Percentiles rank a stretch among this genome's conserved stretches.
These are phyloP conservation scores for Xylaria bambusicola DNA, from an alignment of 495 filamentous ascomycete genomes.

Conservation along the genomic window DNA sequence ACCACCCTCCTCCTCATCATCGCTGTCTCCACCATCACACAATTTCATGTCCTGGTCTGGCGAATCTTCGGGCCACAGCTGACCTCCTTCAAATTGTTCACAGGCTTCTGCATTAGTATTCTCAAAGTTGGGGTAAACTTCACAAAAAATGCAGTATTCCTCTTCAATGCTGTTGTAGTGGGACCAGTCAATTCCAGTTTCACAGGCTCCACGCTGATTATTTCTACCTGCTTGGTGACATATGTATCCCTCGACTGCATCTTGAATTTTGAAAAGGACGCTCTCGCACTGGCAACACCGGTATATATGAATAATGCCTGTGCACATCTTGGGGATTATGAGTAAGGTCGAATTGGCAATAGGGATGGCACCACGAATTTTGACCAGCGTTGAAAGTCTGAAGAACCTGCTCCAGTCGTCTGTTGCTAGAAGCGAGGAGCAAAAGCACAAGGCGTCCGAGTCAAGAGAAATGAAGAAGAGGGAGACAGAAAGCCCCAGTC, in stretches of 20 bases:
- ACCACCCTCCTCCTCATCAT: neutral
- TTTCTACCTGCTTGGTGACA: slow-evolving; percentile 19
- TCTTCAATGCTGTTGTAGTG: slow-evolving; percentile 10
- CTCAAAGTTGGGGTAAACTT: slow-evolving; percentile 16
- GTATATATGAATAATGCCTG: slow-evolving; percentile 13
- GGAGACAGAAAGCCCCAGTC: neutral
- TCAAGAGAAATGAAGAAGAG: neutral
- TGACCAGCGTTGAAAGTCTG: neutral
- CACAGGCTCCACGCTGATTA: slow-evolving; percentile 20
- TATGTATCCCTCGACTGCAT: slow-evolving; percentile 20
- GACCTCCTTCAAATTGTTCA: neutral
- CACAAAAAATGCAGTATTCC: slow-evolving; percentile 28
- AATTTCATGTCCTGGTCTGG: too few species aligned
- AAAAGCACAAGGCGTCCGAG: neutral
- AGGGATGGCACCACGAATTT: neutral
- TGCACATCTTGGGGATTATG: slow-evolving; percentile 33
- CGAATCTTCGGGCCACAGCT: slow-evolving; percentile 5
- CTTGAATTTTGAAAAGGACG: slow-evolving; percentile 7
- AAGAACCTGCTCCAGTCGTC: slow-evolving; percentile 11
- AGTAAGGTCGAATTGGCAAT: too few species aligned
- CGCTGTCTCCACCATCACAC: slow-evolving; percentile 12
- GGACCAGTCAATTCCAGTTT: slow-evolving; percentile 20
- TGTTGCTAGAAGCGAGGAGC: neutral
- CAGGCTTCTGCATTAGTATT: slow-evolving; percentile 2
- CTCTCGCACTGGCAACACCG: slow-evolving; percentile 18